These are phyloP conservation scores for Acanthamoeba castellanii DNA, from an alignment of 208 protist genomes.

Conservation along the genomic window DNA sequence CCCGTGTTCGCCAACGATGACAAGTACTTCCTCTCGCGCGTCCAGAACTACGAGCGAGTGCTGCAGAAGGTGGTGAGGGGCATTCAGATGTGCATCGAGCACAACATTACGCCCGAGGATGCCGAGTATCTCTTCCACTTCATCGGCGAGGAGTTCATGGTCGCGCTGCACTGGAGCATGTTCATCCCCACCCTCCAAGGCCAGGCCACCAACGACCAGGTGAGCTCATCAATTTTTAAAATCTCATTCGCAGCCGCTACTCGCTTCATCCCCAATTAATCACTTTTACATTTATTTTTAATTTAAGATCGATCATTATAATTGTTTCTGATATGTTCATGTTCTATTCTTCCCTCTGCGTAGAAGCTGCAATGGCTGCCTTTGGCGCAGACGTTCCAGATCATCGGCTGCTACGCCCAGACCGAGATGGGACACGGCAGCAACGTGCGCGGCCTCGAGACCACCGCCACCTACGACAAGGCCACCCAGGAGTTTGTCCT, in stretches of 20 bases:
- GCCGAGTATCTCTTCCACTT: background rate
- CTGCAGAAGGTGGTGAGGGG: constrained; percentile 21
- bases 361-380: background rate
- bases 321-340: background rate
- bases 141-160: background rate
- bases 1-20: background rate
- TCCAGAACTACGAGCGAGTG: background rate
- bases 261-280: no score
- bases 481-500: constrained; percentile 85
- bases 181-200: constrained; percentile 52
- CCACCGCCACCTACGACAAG: constrained; percentile 83
- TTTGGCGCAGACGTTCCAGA: background rate
- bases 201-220: constrained; percentile 42
- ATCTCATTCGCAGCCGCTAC: background rate
- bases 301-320: no score
- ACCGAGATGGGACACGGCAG: constrained; percentile 68
- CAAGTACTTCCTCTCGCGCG: constrained; percentile 58
- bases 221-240: background rate
- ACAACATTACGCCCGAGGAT: background rate
- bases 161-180: constrained; percentile 43
- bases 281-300: background rate
- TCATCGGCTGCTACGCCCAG: constrained; percentile 73
- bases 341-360: no score
- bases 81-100: background rate
- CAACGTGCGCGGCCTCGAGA: constrained; percentile 87